Base-by-base conservation (phyloP, 2,329 filamentous ascomycete species). In the Sporothrix euskadiensis region DNA sequence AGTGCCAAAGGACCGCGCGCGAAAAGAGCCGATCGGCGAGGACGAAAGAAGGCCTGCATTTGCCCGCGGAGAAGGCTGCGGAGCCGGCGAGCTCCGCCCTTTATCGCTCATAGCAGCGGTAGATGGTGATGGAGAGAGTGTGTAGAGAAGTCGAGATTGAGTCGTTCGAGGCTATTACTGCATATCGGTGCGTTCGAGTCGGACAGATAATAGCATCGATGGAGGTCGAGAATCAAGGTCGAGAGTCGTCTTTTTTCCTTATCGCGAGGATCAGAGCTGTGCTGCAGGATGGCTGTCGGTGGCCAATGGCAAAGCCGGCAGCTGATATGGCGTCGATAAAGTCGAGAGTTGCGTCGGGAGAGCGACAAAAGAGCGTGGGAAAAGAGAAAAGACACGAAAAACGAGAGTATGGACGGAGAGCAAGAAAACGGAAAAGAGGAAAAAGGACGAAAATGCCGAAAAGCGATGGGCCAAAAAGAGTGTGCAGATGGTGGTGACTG, bases 1-100 rank as follows among this genome's bases (percentile, higher is more conserved):
- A 69, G 85, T 84, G 73, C 85, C 84, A 75, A 83, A 84, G 12
- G 83, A 84, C 52, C 84, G 84, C 73, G 83, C 79, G 52, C 82
- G 83, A 65, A 82, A 80, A 14, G 86, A 85, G n/a, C 69, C 71
- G 54, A 82, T 80, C 6, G 86, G 84, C 41, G 88, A 88, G 1
- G 85, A 84, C 4, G 86, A 82, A 73, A 84, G 80, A 72, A 83
- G 77, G 75, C 82, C 79, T 74, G 80, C 79, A 76, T 82, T 75
- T 79, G 83, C 78, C 26, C 65, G 71, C n/a, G 74, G 72, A 19
- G 74, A 73, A 32, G 71, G 39, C 66, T 73, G 74, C 47, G 73
- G 72, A 71, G 75, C 76, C 44, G 75, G 76, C 12, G 76, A 76
- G 73, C 71, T 71, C 73, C 74, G 73, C 41, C 75, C 73, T 71